Evolutionary conservation across 768 basidiomycete species (phyloP).

Genomic region (Strobilomyces echinocephalus): DNA sequence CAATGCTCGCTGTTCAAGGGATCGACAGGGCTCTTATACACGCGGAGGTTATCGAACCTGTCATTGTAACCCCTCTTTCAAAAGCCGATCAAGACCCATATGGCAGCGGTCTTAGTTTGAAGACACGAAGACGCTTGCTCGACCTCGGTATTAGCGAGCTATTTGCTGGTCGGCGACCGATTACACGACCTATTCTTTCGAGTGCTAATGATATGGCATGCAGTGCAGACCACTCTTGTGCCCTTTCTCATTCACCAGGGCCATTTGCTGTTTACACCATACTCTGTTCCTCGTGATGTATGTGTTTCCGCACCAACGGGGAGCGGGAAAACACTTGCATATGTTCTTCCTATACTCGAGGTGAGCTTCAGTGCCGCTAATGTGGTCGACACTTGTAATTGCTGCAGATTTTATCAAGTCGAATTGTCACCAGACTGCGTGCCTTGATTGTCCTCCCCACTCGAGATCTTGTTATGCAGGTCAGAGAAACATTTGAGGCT

Average conservation of each 20-base stretch:
- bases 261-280: constrained; percentile 58
- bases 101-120: constrained; percentile 51
- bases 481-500: constrained; percentile 86
- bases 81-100: constrained; percentile 30
- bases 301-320: constrained; percentile 97
- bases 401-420: constrained; percentile 58
- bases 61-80: constrained; percentile 42
- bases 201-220: constrained; percentile 15
- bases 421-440: constrained; percentile 78
- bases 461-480: constrained; percentile 87
- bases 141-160: constrained; percentile 81
- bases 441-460: constrained; percentile 92
- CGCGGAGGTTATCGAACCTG: constrained; percentile 65
- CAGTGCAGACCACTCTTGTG: constrained; percentile 86
- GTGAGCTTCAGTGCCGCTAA: constrained; percentile 33
- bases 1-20: constrained; percentile 70
- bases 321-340: constrained; percentile 96
- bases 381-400: not conserved
- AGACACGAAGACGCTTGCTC: constrained; percentile 55
- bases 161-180: constrained; percentile 68
- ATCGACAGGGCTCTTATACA: constrained; percentile 67
- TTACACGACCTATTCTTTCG: not conserved
- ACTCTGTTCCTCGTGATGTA: constrained; percentile 66
- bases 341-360: constrained; percentile 89
- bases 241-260: constrained; percentile 67